Conservation (phyloP, 176 grass and related monocot genomes). For the Elymus sibiricus region DNA sequence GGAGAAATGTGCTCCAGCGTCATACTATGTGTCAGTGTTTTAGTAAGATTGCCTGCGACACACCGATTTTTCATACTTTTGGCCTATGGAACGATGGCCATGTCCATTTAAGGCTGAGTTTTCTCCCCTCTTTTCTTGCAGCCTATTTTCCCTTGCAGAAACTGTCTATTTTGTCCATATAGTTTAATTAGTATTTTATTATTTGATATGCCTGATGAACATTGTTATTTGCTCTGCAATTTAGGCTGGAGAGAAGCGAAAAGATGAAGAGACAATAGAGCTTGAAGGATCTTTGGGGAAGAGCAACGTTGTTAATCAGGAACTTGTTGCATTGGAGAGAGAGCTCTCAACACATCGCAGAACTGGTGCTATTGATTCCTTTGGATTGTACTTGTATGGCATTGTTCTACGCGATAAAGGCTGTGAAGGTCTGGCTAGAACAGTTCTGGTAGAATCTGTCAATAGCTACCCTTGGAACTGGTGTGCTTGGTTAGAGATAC, state of each 20-base stretch:
- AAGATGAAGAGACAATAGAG: conserved; percentile 94
- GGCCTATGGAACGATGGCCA: neutral
- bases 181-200: conserved; percentile 1
- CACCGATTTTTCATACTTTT: neutral
- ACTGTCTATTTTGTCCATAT: neutral
- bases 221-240: conserved; percentile 21
- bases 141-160: neutral
- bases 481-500: conserved; percentile 93
- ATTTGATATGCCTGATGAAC: neutral
- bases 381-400: conserved; percentile 88
- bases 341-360: conserved; percentile 72
- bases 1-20: neutral
- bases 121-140: neutral
- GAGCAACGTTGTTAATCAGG: conserved; percentile 69
- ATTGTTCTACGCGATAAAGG: conserved; percentile 91
- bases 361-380: conserved; percentile 84
- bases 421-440: conserved; percentile 56
- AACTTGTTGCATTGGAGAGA: conserved; percentile 77
- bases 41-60: neutral
- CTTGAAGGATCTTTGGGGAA: conserved; percentile 93
- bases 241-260: conserved; percentile 92
- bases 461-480: conserved; percentile 98
- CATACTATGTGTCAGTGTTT: neutral
- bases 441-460: conserved; percentile 79
- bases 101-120: neutral